Evolutionary conservation across 768 basidiomycete species (phyloP), one percentile per base, ranked within the genome.

Genomic region (Boletus tomentosulus): DNA sequence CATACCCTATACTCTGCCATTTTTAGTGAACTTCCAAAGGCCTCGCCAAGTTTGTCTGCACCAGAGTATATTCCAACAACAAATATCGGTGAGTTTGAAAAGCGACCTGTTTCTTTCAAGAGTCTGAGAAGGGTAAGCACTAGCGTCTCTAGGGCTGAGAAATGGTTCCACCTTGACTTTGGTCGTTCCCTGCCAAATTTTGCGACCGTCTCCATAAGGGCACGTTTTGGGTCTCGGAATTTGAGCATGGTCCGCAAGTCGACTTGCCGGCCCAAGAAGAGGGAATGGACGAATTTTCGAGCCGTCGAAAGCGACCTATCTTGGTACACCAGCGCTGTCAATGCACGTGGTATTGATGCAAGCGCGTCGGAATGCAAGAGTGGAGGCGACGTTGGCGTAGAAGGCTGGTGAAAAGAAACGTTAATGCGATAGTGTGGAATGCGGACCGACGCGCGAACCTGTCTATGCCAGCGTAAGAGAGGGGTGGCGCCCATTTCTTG

Each of bases 21-120:
- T 69, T 83, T 86, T 51, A 98, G 73, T 3, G 91, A 94, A 60
- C 84, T 87, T 49, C 97, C 97, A 65, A 95, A 92, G 13, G 95
- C 94, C 71, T 99, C 95, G 6, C 95, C 92, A 2, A 99, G 81
- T 71, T 97, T 83, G 67, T 83, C 90, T 54, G 72, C 76, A 38
- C 85, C 92, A 24, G 85, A 90, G 68, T 82, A 98, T 55, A 97
- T 87, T 16, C 93, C 97, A n/a, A 96, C 87, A n/a, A 97, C 88
- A 69, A 89, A 99, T 37, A 95, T 80, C 1, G 97, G 95, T 3
- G 92, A 86, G 61, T 90, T 89, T 1, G 92, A 89, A 60, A 84
- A 85, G 44, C 94, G 87, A 65, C 97, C 97, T 0, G 94, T 93
- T 70, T 98, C 95, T 65, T 88, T 92, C 54, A 99, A 74, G 50